phyloP scores from a whole-genome alignment of 2,329 filamentous ascomycete species.

The Cercospora canescens region DNA sequence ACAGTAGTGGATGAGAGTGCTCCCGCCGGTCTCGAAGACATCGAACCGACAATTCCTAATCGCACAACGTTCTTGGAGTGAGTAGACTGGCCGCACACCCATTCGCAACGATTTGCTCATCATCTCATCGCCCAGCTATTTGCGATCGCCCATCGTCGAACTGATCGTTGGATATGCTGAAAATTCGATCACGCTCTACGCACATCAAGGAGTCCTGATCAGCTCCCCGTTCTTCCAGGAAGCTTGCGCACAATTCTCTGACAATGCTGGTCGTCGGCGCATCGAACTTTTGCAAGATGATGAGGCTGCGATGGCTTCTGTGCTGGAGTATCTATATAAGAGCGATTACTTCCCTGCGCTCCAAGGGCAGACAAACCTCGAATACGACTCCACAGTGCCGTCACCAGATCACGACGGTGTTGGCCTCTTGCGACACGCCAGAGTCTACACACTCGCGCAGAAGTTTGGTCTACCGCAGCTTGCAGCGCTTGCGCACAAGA shows the following conservation, averaged over 20 bases:
- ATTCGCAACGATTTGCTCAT: background rate
- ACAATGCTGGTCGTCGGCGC: conserved; percentile 58
- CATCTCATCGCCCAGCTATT: conserved; percentile 38
- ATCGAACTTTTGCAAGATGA: conserved; percentile 70
- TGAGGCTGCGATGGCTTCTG: conserved; percentile 72
- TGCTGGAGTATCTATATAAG: conserved; percentile 82
- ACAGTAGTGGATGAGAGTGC: conserved; percentile 35
- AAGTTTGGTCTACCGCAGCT: conserved; percentile 68
- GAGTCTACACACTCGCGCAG: conserved; percentile 84
- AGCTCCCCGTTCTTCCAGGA: conserved; percentile 74
- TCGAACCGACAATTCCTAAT: conserved; percentile 44
- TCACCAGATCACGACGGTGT: conserved; percentile 73
- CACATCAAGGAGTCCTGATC: conserved; percentile 74
- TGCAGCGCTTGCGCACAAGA: conserved; percentile 76
- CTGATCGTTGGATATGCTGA: conserved; percentile 53
- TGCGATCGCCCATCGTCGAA: conserved; percentile 51
- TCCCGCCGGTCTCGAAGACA: conserved; percentile 41
- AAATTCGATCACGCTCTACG: conserved; percentile 64
- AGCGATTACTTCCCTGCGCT: conserved; percentile 78
- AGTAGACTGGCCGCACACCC: conserved; percentile 17
- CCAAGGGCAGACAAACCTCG: conserved; percentile 63
- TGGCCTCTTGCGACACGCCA: conserved; percentile 84
- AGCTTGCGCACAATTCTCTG: conserved; percentile 61
- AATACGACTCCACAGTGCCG: conserved; percentile 66
- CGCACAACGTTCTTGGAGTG: conserved; percentile 50